Base-by-base conservation (phyloP, 257 asterid genomes). In the Salvia splendens region DNA sequence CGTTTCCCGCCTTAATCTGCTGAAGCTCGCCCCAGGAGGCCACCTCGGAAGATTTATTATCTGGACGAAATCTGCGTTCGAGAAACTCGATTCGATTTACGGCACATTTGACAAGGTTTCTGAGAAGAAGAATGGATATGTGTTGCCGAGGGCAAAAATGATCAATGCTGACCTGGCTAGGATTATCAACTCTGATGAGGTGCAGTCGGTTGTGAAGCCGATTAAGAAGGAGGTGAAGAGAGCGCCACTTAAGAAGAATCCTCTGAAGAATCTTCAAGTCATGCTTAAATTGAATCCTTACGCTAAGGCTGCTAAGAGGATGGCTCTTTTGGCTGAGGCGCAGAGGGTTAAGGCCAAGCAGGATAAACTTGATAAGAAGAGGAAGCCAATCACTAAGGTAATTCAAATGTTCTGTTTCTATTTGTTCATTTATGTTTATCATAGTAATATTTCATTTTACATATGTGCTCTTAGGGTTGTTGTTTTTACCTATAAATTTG, bases 151-250 rank as follows among this genome's bases (percentile, higher is more conserved):
- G 77, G 52, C 84, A 0, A 88, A 86, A 75, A 88, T 88, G 95
- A 88, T 74, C 3, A 89, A 89, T 72, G 95, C 88, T 9, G 96
- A 88, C 53, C 72, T 89, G 51, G 95, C 94, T 1, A 84, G 93
- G 49, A 86, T 88, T 12, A 86, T 88, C 43, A 88, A 88, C 40
- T 88, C 96, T 0, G 94, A 88, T 50, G 96, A 86, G 79, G 96
- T 88, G 32, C 94, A 88, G 67, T 80, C 89, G 1, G 89, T 88
- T 0, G 96, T 86, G 63, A 85, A 71, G 73, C 96, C 87, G 4
- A 89, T 86, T 59, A 86, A 88, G 79, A 84, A 84, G 85, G 96
- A 81, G 43, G 48, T 79, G 5, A 82, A 76, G 85, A 81, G 87
- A 33, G 91, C 89, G 3, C 78, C 81, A 2, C 1, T 87, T 83